Evolutionary conservation across 2,329 filamentous ascomycete species (phyloP), one percentile per base, ranked within the genome.

Genomic region (Diaporthe vexans): DNA sequence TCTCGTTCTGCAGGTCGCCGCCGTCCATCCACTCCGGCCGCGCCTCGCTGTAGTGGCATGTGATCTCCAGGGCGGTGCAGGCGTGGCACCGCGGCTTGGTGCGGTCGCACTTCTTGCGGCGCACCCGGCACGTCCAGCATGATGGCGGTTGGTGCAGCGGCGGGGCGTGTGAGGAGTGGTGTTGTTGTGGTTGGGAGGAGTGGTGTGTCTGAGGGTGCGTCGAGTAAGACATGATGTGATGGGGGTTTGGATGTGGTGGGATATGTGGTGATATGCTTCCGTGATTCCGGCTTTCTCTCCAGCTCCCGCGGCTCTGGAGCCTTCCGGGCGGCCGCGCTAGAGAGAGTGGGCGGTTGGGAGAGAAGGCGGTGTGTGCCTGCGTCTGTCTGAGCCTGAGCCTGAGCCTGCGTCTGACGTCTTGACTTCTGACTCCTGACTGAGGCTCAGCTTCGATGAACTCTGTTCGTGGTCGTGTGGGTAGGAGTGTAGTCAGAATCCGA

Each of bases 61-160:
- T 79, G 57, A 86, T 84, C 10, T 79, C 72, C 19, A 86, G 79
- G 3, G 78, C 77, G 29, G 76, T 71, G 75, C 84, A 86, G 33
- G 71, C 75, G 5, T 79, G 76, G 76, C 84, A 86, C 29, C 79
- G 72, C 26, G 83, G 82, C 10, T 77, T 80, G 33, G 61, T 76
- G 75, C 82, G 80, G 65, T 85, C 82, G 75, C 83, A 74, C 56
- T 74, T 74, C 73, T 74, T 74, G 68, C 73, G 73, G 46, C 73
- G 73, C 7, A 74, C 68, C 84, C 82, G 81, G 72, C 84, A 85
- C 3, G 82, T 84, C 82, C 81, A 84, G 71, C 83, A 84, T 61
- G 80, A 72, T 5, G 73, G 73, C 9, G 73, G 73, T 52, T 72
- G 68, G 35, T 65, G 67, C 46, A 74, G 57, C n/a, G 63, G 63